A percentile compares a stretch with the other conserved stretches of the same genome.
Conservation (phyloP, 2,329 filamentous ascomycete genomes). For the Colletotrichum costaricense region DNA sequence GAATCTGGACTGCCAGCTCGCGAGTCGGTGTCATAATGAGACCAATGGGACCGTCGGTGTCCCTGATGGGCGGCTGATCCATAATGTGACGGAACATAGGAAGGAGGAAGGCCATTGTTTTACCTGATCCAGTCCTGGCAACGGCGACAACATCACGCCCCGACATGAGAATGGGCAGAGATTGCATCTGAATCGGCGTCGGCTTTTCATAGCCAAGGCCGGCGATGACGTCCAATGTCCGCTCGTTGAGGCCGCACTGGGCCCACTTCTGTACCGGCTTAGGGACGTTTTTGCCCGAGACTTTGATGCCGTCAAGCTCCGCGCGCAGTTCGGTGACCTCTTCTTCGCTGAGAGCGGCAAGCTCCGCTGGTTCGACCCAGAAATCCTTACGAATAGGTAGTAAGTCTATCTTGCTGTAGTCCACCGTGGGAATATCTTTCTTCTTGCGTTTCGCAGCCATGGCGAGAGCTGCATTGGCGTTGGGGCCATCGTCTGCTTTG, state of each 20-base stretch:
- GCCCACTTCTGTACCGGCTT: constrained; percentile 98
- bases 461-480: constrained; percentile 61
- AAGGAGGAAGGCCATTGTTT: constrained; percentile 93
- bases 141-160: constrained; percentile 96
- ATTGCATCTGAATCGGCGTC: constrained; percentile 95
- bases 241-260: constrained; percentile 89
- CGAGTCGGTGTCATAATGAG: constrained; percentile 94
- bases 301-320: constrained; percentile 95
- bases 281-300: constrained; percentile 87
- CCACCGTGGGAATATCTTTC: constrained; percentile 90
- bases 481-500: constrained; percentile 58
- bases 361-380: constrained; percentile 89
- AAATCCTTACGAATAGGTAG: constrained; percentile 93
- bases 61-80: constrained; percentile 85
- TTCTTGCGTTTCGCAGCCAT: constrained; percentile 81
- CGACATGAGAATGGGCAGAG: constrained; percentile 94
- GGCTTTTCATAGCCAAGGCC: constrained; percentile 87
- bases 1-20: constrained; percentile 93
- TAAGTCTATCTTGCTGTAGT: constrained; percentile 89
- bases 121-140: constrained; percentile 97
- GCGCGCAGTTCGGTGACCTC: constrained; percentile 85
- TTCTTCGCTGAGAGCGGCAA: constrained; percentile 84
- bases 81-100: constrained; percentile 99
- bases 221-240: constrained; percentile 87
- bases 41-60: constrained; percentile 87